A percentile compares a stretch with the other conserved stretches of the same genome.
phyloP scores from a whole-genome alignment of 192 early-diverging fungal genomes.

The Backusella australiensis region DNA sequence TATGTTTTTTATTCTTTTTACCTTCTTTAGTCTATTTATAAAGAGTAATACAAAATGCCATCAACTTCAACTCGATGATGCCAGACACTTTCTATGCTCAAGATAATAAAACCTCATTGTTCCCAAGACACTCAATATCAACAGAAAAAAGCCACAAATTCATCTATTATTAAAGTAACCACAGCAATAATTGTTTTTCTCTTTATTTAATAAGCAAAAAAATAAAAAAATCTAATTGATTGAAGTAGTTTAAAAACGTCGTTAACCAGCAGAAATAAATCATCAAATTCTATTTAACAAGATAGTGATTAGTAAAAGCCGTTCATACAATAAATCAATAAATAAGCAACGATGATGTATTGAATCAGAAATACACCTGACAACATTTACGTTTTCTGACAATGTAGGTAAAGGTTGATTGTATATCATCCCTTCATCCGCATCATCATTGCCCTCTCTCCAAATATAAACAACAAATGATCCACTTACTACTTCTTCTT shows the following conservation, averaged over 20 bases:
- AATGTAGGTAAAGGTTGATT: background rate
- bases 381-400: background rate
- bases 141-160: background rate
- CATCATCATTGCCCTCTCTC: background rate
- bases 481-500: conserved; percentile 83
- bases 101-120: too few relatives aligned
- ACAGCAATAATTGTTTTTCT: background rate
- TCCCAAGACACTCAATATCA: too few relatives aligned
- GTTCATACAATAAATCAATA: background rate
- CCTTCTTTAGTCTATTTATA: too few relatives aligned
- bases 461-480: background rate
- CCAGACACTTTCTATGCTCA: too few relatives aligned
- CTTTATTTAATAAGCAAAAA: conserved; percentile 1
- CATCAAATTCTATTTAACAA: background rate
- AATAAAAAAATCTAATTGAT: background rate
- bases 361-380: background rate
- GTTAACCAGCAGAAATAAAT: conserved; percentile 1
- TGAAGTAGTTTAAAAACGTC: background rate
- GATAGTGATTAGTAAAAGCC: background rate
- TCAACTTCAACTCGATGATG: too few relatives aligned
- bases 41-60: too few relatives aligned
- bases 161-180: background rate
- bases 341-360: background rate
- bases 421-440: background rate
- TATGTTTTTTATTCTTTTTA: too few relatives aligned